phyloP scores from a whole-genome alignment of 1,139 yeast species.

The Hansenula lynferdii region DNA sequence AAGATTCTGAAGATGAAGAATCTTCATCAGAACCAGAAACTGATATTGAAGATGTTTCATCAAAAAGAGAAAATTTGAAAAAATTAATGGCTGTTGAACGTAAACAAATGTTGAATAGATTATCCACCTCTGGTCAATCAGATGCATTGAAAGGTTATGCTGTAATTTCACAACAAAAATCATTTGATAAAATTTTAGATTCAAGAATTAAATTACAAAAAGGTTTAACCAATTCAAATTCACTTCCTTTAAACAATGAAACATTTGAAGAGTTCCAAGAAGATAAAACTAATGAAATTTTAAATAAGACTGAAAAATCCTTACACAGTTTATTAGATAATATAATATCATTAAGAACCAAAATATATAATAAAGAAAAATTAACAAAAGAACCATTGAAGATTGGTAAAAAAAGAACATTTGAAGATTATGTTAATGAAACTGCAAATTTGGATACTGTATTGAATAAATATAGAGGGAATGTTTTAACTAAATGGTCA shows the following conservation, averaged over 20 bases:
- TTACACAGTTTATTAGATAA: conserved; percentile 25
- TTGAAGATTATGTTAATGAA: conserved; percentile 40
- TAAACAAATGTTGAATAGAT: conserved; percentile 51
- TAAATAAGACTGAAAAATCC: conserved; percentile 24
- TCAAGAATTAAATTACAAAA: conserved; percentile 83
- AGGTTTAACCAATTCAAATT: conserved; percentile 59
- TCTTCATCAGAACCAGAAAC: conserved; percentile 30
- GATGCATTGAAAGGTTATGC: conserved; percentile 88
- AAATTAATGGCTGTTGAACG: conserved; percentile 61
- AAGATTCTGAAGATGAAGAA: no score
- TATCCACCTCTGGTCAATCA: conserved; percentile 62
- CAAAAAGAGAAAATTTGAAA: conserved; percentile 42
- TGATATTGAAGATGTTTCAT: conserved; percentile 24
- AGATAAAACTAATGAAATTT: conserved; percentile 32
- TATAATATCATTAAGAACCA: conserved; percentile 21
- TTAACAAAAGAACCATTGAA: conserved; percentile 21
- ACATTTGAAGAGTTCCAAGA: conserved; percentile 32
- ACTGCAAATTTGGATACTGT: conserved; percentile 45
- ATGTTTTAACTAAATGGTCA: conserved; percentile 85
- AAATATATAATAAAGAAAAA: conserved; percentile 31
- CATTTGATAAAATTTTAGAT: conserved; percentile 77
- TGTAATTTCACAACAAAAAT: conserved; percentile 65
- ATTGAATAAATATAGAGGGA: conserved; percentile 54
- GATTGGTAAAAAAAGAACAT: conserved; percentile 49
- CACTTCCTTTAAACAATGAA: conserved; percentile 48